Conservation (phyloP, 2,329 filamentous ascomycete species). For the Diaporthe amygdali region DNA sequence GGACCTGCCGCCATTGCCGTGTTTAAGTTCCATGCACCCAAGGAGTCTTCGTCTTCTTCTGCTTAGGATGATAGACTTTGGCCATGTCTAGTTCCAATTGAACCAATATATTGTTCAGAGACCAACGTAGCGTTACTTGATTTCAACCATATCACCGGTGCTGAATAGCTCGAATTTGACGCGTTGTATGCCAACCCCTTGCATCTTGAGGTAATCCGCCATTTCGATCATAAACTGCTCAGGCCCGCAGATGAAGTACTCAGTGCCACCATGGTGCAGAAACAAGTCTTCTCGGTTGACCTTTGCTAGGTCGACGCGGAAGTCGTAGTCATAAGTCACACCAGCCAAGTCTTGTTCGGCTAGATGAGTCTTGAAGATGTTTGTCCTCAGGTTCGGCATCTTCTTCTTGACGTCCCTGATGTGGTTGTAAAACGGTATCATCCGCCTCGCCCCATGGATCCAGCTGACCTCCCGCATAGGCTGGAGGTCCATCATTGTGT, state of each 20-base stretch:
- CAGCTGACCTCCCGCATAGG: slow-evolving; percentile 59
- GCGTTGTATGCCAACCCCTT: slow-evolving; percentile 43
- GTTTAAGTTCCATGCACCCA: background rate
- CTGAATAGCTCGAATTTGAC: slow-evolving; percentile 55
- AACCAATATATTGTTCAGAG: background rate
- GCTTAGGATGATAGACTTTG: no score
- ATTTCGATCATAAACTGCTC: slow-evolving; percentile 61
- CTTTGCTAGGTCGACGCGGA: slow-evolving; percentile 52
- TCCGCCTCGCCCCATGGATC: slow-evolving; percentile 61
- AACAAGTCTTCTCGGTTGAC: slow-evolving; percentile 50
- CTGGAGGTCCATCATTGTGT: slow-evolving; percentile 52
- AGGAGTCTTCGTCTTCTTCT: background rate
- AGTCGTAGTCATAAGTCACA: slow-evolving; percentile 49
- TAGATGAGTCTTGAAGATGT: slow-evolving; percentile 56
- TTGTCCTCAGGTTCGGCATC: slow-evolving; percentile 43
- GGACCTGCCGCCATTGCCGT: background rate
- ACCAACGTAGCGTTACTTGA: background rate
- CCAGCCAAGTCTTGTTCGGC: slow-evolving; percentile 50
- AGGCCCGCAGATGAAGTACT: slow-evolving; percentile 61
- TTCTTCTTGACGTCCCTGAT: slow-evolving; percentile 48
- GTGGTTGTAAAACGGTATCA: slow-evolving; percentile 59
- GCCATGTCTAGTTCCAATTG: background rate
- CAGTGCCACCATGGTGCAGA: slow-evolving; percentile 49
- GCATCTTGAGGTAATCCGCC: slow-evolving; percentile 45
- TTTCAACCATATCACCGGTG: slow-evolving; percentile 45